Evolutionary conservation across 495 filamentous ascomycete genomes (phyloP), one percentile per base, ranked within the genome.

Genomic region (Xylaria venustula): DNA sequence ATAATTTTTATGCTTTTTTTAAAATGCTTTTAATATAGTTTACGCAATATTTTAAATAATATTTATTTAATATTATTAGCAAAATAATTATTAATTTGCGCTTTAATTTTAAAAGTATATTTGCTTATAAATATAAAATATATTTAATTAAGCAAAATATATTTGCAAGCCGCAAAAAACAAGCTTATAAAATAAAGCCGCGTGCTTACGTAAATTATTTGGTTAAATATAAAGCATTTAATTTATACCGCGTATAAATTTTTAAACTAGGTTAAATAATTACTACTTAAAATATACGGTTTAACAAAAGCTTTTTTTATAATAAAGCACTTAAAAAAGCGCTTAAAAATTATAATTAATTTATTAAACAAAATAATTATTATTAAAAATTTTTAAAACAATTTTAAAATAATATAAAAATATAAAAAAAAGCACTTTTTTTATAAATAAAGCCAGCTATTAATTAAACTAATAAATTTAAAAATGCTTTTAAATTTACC

Each of bases 101-200:
- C 30, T 47, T 7, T 11, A 30, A 49, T 30, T 65, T 62, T 25
- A 62, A 40, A 32, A 42, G 58, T 2, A 57, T 58, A 22, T 41
- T 42, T 34, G 59, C 26, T 28, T 47, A n/a, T 37, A 20, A 62
- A 26, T 64, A 66, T 47, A 12, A 53, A 61, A 50, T 15, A 7
- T 28, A 22, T 48, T 54, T 34, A 28, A 42, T 32, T 25, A 42
- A 58, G 47, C 54, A 62, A 11, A 52, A 40, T 45, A n/a, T 45
- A n/a, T 45, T 45, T 34, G 11, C 11, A 34, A 34, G 11, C 5
- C 5, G 11, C 5, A 11, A 34, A 34, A 34, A n/a, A n/a, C 12
- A 15, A 49, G 4, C 4, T 4, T 49, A 49, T 30, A 30, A 28
- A 26, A 4, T 28, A 49, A 49, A 12, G 2, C 4, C 8, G 4